phyloP scores from a whole-genome alignment of 257 asterid genomes.

The Solanum bulbocastanum region DNA sequence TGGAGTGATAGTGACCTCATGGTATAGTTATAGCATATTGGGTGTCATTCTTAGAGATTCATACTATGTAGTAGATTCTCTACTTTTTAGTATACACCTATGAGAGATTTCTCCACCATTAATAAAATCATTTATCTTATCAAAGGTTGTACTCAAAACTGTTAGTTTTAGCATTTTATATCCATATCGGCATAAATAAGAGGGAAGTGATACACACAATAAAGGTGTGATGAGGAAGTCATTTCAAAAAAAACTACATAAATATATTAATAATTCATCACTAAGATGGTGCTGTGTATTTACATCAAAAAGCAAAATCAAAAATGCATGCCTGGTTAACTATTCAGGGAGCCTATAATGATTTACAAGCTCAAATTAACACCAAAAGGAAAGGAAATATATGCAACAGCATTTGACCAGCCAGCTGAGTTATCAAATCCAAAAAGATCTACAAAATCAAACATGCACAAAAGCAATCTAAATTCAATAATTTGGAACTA shows the following conservation, averaged over 20 bases:
- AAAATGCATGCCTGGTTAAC: not conserved
- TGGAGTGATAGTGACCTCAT: not conserved
- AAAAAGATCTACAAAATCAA: too few species aligned
- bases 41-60: not conserved
- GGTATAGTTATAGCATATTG: not conserved
- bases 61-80: not conserved
- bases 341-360: not conserved
- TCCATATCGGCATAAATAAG: not conserved
- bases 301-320: not conserved
- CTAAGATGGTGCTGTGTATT: not conserved
- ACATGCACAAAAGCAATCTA: not conserved
- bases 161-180: not conserved
- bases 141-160: not conserved
- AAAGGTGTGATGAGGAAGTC: not conserved
- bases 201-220: not conserved
- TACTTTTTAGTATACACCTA: not conserved
- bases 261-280: not conserved
- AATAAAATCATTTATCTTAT: not conserved
- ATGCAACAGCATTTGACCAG: not conserved
- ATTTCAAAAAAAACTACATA: not conserved
- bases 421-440: not conserved
- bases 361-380: not conserved
- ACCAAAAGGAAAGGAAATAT: not conserved
- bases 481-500: not conserved
- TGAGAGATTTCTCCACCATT: not conserved